A percentile compares a stretch with the other conserved stretches of the same genome.
These are phyloP conservation scores for Suhomyces tanzawaensis DNA, from an alignment of 805 yeast genomes.

Conservation along the genomic window DNA sequence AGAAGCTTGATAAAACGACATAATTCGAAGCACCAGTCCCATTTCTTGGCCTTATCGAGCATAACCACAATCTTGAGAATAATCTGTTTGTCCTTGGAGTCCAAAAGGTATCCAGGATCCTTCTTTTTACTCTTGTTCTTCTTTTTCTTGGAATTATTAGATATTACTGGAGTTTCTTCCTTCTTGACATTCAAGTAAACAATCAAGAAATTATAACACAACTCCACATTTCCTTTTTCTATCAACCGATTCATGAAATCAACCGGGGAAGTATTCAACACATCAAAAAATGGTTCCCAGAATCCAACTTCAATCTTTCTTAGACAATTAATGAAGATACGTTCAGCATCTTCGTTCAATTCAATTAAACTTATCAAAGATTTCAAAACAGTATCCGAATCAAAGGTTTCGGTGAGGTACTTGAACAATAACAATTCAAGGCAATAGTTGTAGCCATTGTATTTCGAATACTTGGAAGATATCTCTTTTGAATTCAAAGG, in stretches of 20 bases:
- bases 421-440: constrained; percentile 49
- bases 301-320: constrained; percentile 56
- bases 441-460: constrained; percentile 47
- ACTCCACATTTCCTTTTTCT: constrained; percentile 39
- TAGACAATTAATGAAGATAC: constrained; percentile 52
- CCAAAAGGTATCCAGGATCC: constrained; percentile 14
- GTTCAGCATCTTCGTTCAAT: constrained; percentile 29
- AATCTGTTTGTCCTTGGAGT: constrained; percentile 37
- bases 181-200: constrained; percentile 51
- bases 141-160: not conserved
- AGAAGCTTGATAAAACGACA: constrained; percentile 52
- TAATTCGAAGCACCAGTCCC: constrained; percentile 55
- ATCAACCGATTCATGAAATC: constrained; percentile 43
- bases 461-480: constrained; percentile 35
- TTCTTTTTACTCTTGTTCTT: constrained; percentile 2
- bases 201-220: constrained; percentile 52
- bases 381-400: constrained; percentile 16
- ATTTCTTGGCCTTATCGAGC: constrained; percentile 39
- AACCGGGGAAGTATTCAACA: constrained; percentile 43
- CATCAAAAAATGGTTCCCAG: constrained; percentile 50
- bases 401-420: constrained; percentile 27
- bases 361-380: constrained; percentile 28
- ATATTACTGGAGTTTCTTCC: constrained; percentile 23
- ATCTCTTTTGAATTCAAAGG: constrained; percentile 23
- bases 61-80: constrained; percentile 44